Conservation (phyloP, 2,329 filamentous ascomycete species). For the Macroventuria anomochaeta region DNA sequence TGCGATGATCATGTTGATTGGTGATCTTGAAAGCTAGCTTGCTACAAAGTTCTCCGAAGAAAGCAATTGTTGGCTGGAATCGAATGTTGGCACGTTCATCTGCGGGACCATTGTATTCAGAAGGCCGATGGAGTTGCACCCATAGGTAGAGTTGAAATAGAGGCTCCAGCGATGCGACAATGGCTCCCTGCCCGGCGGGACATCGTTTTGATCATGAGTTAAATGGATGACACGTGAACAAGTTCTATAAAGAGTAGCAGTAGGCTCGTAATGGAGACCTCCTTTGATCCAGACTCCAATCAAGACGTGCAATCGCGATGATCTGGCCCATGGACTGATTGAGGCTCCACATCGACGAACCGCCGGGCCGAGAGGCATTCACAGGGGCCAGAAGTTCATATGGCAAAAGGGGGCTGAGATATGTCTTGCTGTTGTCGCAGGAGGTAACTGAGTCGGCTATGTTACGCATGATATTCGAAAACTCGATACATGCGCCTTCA, state of each 20-base stretch:
- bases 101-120: no score
- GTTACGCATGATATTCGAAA: conserved; percentile 1
- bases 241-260: neutral
- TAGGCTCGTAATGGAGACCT: conserved; percentile 1
- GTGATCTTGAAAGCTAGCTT: no score
- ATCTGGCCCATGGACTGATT: conserved; percentile 1
- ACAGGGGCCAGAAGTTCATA: conserved; percentile 1
- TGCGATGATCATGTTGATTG: no score
- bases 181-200: neutral
- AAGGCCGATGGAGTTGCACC: no score
- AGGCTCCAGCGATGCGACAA: no score
- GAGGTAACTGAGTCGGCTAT: conserved; percentile 16
- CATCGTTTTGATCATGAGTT: neutral
- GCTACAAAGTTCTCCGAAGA: no score
- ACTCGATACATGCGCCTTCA: conserved; percentile 3
- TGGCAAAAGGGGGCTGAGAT: neutral
- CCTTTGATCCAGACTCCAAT: conserved; percentile 7
- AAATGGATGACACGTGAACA: neutral
- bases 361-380: neutral
- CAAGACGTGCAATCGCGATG: neutral
- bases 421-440: conserved; percentile 1
- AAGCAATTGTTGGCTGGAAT: no score
- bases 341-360: neutral
- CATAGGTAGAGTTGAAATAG: no score
- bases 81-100: no score